Evolutionary conservation across 345 rosid genomes (phyloP), one percentile per base, ranked within the genome.

Genomic region (Pelargonium nanum): DNA sequence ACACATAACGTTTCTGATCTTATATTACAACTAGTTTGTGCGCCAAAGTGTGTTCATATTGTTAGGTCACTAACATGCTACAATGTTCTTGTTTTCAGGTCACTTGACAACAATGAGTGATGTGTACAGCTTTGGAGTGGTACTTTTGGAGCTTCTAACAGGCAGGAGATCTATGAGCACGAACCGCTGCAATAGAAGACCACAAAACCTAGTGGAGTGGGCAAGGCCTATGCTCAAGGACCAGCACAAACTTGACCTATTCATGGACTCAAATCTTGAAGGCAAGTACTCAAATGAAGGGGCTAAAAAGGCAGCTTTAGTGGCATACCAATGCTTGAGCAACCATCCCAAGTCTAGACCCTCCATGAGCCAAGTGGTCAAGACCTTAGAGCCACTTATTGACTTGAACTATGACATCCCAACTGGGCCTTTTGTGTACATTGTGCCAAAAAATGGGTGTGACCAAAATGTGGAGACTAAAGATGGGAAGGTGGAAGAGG

Each of bases 41-140:
- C n/a, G n/a, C n/a, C n/a, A n/a, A n/a, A n/a, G n/a, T n/a, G n/a
- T n/a, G n/a, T n/a, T n/a, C n/a, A 34, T 9, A 28, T 8, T 28
- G 34, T 5, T 34, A 34, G 13, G 1, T 5, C 1, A 34, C 1
- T 34, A 9, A 34, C 45, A 34, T 34, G 45, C 1, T 19, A 25
- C 45, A 19, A 19, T 8, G 30, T 24, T 34, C 1, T 48, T 10
- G 12, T 60, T 62, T 55, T 22, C 69, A 83, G 92, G 93, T 17
- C 89, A 81, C 55, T 65, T 86, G 66, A 79, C 88, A 21, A 59
- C 80, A 1, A 80, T 80, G 81, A 80, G 89, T 24, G 93, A 86
- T 34, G 89, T 86, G 56, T 86, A 63, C 64, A 80, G 93, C 64
- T 86, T 83, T 6, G 88, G 89, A 20, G 89, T 86, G 13, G 89